Evolutionary conservation across 169 alveolate genomes (phyloP).

Genomic region (Plasmodium inui): DNA sequence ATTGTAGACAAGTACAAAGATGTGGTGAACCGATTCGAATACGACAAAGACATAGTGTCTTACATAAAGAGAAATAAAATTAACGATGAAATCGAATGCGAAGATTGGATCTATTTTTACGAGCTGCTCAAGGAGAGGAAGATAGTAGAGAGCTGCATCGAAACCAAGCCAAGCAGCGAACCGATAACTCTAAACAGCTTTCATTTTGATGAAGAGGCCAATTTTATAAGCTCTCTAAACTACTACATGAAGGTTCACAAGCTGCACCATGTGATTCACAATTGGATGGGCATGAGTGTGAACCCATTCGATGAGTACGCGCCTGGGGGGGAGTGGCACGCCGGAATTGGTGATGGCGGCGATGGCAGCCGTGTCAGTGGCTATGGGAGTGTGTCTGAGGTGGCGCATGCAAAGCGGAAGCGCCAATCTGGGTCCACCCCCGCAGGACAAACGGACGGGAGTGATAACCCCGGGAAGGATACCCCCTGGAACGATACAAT

Average conservation of each 20-base stretch:
- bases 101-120: slow-evolving; percentile 76
- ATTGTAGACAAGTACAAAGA: slow-evolving; percentile 71
- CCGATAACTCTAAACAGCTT: slow-evolving; percentile 22
- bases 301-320: slow-evolving; percentile 64
- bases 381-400: no score
- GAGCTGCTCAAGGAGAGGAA: slow-evolving; percentile 69
- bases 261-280: slow-evolving; percentile 25
- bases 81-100: slow-evolving; percentile 73
- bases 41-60: slow-evolving; percentile 63
- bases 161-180: slow-evolving; percentile 5
- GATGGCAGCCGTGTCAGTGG: neutral
- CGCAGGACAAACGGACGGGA: neutral
- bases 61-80: slow-evolving; percentile 46
- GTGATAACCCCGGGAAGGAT: neutral
- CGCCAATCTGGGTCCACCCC: neutral
- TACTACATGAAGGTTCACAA: slow-evolving; percentile 50
- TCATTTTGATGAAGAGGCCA: slow-evolving; percentile 74
- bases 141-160: slow-evolving; percentile 49
- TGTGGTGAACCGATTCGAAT: slow-evolving; percentile 54
- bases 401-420: neutral
- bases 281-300: slow-evolving; percentile 77
- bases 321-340: neutral
- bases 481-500: no score
- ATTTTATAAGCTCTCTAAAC: slow-evolving; percentile 64
- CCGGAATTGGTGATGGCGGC: neutral